Conservation (phyloP, 139 green algal genomes). For the Diplosphaera chodatii region DNA sequence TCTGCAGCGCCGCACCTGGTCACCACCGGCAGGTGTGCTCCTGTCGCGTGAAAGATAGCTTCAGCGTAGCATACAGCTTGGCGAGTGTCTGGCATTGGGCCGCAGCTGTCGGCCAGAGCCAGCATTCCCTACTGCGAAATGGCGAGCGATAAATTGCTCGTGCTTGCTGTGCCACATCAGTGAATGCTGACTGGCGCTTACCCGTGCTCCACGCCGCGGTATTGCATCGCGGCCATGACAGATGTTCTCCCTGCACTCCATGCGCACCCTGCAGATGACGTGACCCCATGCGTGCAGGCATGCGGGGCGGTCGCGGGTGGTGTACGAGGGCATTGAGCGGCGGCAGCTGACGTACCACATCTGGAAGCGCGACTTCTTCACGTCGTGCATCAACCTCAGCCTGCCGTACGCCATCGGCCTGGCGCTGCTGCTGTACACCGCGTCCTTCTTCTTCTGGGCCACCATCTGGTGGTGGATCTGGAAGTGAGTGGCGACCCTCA, state of each 20-base stretch:
- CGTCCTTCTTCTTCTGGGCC: constrained; percentile 23
- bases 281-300: constrained; percentile 7
- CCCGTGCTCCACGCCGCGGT: no score
- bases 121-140: no score
- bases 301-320: constrained; percentile 22
- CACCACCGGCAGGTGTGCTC: constrained; percentile 28
- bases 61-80: no score
- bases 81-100: no score
- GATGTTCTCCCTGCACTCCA: no score
- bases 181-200: no score
- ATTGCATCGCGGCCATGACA: no score
- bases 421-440: constrained; percentile 21
- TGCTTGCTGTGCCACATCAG: no score
- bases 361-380: constrained; percentile 54
- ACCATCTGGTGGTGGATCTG: constrained; percentile 8
- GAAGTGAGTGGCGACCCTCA: constrained; percentile 2
- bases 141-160: no score
- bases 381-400: constrained; percentile 34
- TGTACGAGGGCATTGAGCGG: constrained; percentile 15
- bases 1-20: constrained; percentile 32
- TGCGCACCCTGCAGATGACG: no score
- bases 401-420: constrained; percentile 19
- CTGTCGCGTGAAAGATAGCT: no score
- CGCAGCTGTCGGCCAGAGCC: no score
- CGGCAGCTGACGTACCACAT: constrained; percentile 11